A percentile compares a stretch with the other conserved stretches of the same genome.
phyloP scores from a whole-genome alignment of 2,329 filamentous ascomycete species.

The Claviceps sp. region DNA sequence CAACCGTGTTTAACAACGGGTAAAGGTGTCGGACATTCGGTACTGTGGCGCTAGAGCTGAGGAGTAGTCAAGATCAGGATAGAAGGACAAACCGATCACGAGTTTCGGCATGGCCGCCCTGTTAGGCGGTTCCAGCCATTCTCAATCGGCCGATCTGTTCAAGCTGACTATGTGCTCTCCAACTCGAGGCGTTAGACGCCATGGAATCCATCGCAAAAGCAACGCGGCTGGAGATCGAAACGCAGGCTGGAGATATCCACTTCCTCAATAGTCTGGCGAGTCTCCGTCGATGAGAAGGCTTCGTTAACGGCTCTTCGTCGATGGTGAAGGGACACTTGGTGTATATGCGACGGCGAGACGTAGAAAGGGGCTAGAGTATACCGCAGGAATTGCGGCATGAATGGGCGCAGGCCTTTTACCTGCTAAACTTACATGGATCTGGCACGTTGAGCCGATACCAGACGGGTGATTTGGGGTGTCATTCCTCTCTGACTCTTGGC shows the following conservation, averaged over 20 bases:
- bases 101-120: conserved; percentile 46
- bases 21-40: conserved; percentile 14
- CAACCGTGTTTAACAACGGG: conserved; percentile 39
- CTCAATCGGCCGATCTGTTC: conserved; percentile 36
- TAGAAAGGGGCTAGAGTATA: conserved; percentile 36
- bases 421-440: conserved; percentile 30
- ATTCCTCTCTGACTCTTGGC: background rate
- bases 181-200: conserved; percentile 42
- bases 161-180: conserved; percentile 27
- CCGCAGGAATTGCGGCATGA: conserved; percentile 35
- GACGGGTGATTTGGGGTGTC: conserved; percentile 31
- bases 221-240: conserved; percentile 42
- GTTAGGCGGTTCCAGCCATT: conserved; percentile 38
- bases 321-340: conserved; percentile 41
- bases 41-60: no score
- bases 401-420: conserved; percentile 38
- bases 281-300: conserved; percentile 46
- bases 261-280: conserved; percentile 52
- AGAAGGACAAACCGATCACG: conserved; percentile 27
- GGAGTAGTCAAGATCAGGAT: no score
- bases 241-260: conserved; percentile 45
- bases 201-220: conserved; percentile 41
- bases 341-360: conserved; percentile 45
- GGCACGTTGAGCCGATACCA: conserved; percentile 50
- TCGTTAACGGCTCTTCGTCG: conserved; percentile 33